A percentile compares a stretch with the other conserved stretches of the same genome.
Evolutionary conservation across 139 green algal genomes (phyloP).

Genomic region (Chlorella ohadii): DNA sequence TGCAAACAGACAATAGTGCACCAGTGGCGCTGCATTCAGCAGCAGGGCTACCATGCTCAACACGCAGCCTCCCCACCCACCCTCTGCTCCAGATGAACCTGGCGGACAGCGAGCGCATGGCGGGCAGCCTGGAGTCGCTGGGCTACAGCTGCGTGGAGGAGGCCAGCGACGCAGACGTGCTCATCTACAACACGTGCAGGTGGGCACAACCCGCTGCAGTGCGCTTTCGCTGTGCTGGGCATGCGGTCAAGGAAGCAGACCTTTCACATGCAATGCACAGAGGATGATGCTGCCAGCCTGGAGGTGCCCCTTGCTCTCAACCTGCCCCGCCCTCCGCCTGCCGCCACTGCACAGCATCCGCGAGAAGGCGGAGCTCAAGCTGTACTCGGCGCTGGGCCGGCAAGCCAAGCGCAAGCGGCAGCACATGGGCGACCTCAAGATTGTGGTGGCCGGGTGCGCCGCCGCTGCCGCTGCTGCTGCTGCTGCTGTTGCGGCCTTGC

Average conservation of each 20-base stretch:
- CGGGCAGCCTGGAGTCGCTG: constrained; percentile 85
- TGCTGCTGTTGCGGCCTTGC: not conserved
- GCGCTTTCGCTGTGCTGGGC: not conserved
- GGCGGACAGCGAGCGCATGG: constrained; percentile 97
- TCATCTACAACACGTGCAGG: constrained; percentile 98
- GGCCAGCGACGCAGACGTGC: constrained; percentile 83
- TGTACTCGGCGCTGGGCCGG: constrained; percentile 90
- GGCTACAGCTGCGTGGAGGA: constrained; percentile 88
- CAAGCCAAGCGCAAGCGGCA: constrained; percentile 89
- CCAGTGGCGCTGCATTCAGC: no score
- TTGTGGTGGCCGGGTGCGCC: constrained; percentile 89
- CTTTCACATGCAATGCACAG: no score
- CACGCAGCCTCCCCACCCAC: no score
- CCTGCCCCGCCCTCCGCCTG: not conserved
- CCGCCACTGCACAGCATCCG: constrained; percentile 71
- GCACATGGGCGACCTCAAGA: constrained; percentile 77
- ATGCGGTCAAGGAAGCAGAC: no score
- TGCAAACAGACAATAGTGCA: no score
- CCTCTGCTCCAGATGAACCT: constrained; percentile 91
- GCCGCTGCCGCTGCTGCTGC: no score
- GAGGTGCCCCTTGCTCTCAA: no score
- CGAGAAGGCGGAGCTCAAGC: constrained; percentile 97
- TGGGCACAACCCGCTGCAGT: not conserved
- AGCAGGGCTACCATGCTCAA: no score
- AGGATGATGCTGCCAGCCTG: no score